Conservation (phyloP, 1,139 yeast genomes). For the Candida frijolesensis region DNA sequence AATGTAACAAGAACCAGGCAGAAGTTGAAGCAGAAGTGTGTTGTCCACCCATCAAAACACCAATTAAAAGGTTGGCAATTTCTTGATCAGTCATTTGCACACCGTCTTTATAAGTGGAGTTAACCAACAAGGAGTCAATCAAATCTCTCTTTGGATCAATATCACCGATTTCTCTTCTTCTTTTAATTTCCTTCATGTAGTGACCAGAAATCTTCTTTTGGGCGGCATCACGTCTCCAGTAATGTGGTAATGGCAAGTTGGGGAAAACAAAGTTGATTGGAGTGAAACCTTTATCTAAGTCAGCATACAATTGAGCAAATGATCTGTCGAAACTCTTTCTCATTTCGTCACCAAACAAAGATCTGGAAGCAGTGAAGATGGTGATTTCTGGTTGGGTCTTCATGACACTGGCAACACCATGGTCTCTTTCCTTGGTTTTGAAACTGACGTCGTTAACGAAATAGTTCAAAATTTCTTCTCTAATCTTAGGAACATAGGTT, state of each 20-base stretch:
- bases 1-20: slow-evolving; percentile 90
- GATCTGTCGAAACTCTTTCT: slow-evolving; percentile 79
- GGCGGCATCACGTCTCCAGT: slow-evolving; percentile 83
- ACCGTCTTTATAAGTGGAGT: slow-evolving; percentile 90
- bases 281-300: slow-evolving; percentile 94
- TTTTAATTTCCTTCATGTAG: slow-evolving; percentile 73
- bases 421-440: slow-evolving; percentile 35
- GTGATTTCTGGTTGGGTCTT: slow-evolving; percentile 93
- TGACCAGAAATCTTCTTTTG: slow-evolving; percentile 79
- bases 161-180: slow-evolving; percentile 75
- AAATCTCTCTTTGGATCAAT: slow-evolving; percentile 80
- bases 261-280: slow-evolving; percentile 97
- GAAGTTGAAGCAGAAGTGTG: slow-evolving; percentile 97
- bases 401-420: slow-evolving; percentile 72
- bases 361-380: slow-evolving; percentile 91
- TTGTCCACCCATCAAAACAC: slow-evolving; percentile 98
- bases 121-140: slow-evolving; percentile 82
- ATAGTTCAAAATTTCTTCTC: slow-evolving; percentile 72
- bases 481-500: slow-evolving; percentile 84
- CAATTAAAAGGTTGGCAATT: slow-evolving; percentile 90
- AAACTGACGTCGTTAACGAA: slow-evolving; percentile 52
- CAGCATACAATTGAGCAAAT: slow-evolving; percentile 84
- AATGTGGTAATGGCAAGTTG: slow-evolving; percentile 84
- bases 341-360: slow-evolving; percentile 89
- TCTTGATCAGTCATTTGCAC: slow-evolving; percentile 91